These are phyloP conservation scores for Pleurozium schreberi DNA, from an alignment of 225 moss, liverwort and hornwort genomes.

Conservation along the genomic window DNA sequence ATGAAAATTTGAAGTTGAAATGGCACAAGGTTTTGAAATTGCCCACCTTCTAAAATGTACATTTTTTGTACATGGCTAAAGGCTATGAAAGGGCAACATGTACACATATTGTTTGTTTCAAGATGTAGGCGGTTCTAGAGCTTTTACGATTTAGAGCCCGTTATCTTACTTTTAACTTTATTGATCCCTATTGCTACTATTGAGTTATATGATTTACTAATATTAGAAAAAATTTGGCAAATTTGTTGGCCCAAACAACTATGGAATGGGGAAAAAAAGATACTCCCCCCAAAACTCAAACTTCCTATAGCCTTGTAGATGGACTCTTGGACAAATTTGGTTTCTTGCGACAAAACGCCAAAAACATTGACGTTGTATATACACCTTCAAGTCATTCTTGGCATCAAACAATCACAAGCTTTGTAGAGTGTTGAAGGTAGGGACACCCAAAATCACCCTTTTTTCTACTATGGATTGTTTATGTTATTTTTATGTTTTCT, in stretches of 20 bases:
- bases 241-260: rapidly evolving
- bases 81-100: no score
- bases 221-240: neutral
- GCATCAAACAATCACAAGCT: neutral
- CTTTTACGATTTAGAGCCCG: no score
- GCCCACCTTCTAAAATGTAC: no score
- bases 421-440: neutral
- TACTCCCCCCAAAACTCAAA: no score
- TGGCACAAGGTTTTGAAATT: no score
- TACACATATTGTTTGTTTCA: no score
- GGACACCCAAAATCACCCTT: neutral
- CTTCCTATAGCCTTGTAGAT: neutral
- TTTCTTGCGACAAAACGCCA: rapidly evolving
- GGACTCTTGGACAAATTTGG: rapidly evolving
- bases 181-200: no score
- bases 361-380: neutral
- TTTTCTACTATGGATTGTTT: neutral
- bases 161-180: no score
- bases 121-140: no score
- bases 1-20: no score
- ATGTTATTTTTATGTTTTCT: neutral
- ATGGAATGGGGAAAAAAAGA: neutral
- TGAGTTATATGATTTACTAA: no score
- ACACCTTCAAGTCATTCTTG: rapidly evolving
- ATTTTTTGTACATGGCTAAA: no score